Base-by-base conservation (phyloP, 768 basidiomycete species). In the Leucosporidium yakuticum region DNA sequence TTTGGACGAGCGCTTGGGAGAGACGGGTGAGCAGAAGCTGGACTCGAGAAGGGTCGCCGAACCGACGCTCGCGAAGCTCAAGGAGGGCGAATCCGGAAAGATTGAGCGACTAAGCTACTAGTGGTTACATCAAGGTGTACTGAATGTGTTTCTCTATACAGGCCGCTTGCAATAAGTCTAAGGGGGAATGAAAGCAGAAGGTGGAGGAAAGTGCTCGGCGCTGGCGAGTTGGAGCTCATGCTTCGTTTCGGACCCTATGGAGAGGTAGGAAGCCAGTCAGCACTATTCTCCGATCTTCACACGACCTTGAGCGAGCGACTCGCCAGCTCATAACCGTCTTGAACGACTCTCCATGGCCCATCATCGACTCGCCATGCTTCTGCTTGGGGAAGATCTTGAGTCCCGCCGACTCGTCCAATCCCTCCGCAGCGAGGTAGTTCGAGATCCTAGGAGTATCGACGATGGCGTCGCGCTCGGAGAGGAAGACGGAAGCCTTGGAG, bases 391-490 rank as follows among this genome's bases (percentile, higher is more conserved):
- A 71, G 20, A 71, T 64, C 47, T 65, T 68, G 39, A 71, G 57
- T 39, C 67, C 64, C 4, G 54, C 67, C 0, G 63, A 66, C 23
- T 68, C 60, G n/a, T 27, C n/a, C 58, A 59, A 25, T n/a, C 58
- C 58, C 23, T 59, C 58, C 4, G 25, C 25, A 2, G 51, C 36
- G 49, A 94, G 83, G 77, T 93, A 94, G 53, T 81, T 83, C 72
- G 82, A 84, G 27, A 91, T 84, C 21, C 89, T 85, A 87, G 90
- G 80, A 23, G 89, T 83, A 73, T 88, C 83, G 62, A 94, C 79
- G 71, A 97, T 90, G 25, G 82, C 82, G 71, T 95, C 92, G 71
- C 85, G 83, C 5, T 88, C 91, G n/a, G 91, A 90, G 19, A 95
- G 81, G 65, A 92, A 81, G 76, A 90, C 89, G 54, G 87, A 77